Base-by-base conservation (phyloP, 192 early-diverging fungal species). In the Coemansia sp. region DNA sequence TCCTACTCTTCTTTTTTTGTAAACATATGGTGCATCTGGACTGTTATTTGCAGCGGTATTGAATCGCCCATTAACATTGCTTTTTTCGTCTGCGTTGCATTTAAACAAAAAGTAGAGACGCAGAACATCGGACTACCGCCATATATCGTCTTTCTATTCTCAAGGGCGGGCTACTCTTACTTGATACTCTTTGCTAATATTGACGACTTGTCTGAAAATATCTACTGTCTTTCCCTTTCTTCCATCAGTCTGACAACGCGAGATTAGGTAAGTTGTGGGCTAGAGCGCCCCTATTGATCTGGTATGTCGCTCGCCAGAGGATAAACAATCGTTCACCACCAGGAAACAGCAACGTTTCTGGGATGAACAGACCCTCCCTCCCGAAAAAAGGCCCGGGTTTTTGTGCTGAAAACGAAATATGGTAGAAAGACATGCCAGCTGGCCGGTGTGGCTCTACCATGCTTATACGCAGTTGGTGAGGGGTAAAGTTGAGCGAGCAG, bases 261-360 rank as follows among this genome's bases (percentile, higher is more conserved):
- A 54, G 19, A 54, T 26, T 54, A 54, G 19, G 52, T 54, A 54
- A 54, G 52, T 12, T 54, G 26, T 54, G 21, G 21, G 23, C 52
- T 9, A 54, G 15, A 23, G 9, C 21, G 19, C 13, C 26, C 23
- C 52, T 12, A 23, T 54, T 26, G 52, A 26, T 23, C 52, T 10
- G 13, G 23, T 1, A 54, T 54, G 6, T 21, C 44, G 9, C 23
- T 1, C 26, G 10, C 52, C 11, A 10, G 52, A 26, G 7, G 0
- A 32, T 26, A 54, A 54, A 54, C 19, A 8, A 50, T 15, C 1
- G 13, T 9, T 18, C 5, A 1, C 48, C 44, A 15, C 44, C 44
- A 15, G 44, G 10, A 15, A 15, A 15, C 44, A 45, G 44, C 44
- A 18, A 8, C 48, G 16, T 50, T 50, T 8, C n/a, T 8, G 19